Conservation (phyloP, 2,329 filamentous ascomycete genomes). For the Claviceps humidiphila region DNA sequence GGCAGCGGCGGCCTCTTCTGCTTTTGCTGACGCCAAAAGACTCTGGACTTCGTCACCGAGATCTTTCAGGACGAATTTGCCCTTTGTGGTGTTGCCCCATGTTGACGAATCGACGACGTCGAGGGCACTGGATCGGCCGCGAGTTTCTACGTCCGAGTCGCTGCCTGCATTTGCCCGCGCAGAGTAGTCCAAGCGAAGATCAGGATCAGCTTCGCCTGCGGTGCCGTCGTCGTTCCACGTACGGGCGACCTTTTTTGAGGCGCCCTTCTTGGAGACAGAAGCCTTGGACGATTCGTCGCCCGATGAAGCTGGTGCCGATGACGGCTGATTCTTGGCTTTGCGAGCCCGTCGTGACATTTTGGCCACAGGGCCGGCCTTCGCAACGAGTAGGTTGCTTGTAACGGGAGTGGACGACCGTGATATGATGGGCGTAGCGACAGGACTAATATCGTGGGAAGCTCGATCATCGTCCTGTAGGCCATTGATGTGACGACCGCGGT, state of each 20-base stretch:
- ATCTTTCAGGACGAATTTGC: constrained; percentile 88
- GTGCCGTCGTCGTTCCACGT: constrained; percentile 86
- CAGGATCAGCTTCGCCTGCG: constrained; percentile 64
- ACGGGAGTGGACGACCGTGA: constrained; percentile 70
- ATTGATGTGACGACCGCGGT: constrained; percentile 24
- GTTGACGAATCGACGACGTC: constrained; percentile 65
- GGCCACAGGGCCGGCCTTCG: constrained; percentile 58
- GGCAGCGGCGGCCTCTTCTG: constrained; percentile 36
- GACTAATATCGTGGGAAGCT: constrained; percentile 54
- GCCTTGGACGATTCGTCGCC: constrained; percentile 61
- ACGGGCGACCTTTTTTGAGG: constrained; percentile 63
- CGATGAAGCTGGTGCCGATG: constrained; percentile 56
- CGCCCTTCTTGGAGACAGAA: constrained; percentile 29
- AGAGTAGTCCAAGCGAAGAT: constrained; percentile 83
- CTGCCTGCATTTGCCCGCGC: constrained; percentile 38
- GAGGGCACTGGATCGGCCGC: constrained; percentile 43
- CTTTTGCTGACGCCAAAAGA: constrained; percentile 71
- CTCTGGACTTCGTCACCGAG: constrained; percentile 85
- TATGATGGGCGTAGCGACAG: constrained; percentile 55
- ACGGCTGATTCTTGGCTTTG: constrained; percentile 44
- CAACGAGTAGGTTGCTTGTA: constrained; percentile 49
- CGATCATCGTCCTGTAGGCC: constrained; percentile 18
- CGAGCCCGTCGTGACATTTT: constrained; percentile 73
- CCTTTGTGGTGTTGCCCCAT: constrained; percentile 79
- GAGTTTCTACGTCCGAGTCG: constrained; percentile 36